Evolutionary conservation across 2,329 filamentous ascomycete species (phyloP).

Genomic region (Pyrenochaeta sp.): DNA sequence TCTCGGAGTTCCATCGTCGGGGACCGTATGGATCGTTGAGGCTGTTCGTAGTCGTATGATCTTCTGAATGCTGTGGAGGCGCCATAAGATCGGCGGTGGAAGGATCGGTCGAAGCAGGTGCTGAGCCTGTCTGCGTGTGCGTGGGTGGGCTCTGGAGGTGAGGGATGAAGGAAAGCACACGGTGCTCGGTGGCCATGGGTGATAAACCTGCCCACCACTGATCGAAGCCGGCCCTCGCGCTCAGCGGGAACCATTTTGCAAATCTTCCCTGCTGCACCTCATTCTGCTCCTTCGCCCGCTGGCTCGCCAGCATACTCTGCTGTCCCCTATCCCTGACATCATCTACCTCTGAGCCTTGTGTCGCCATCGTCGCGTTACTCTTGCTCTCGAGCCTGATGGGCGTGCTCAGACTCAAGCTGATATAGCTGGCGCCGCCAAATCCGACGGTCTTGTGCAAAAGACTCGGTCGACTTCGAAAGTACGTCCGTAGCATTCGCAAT

Average conservation of each 20-base stretch:
- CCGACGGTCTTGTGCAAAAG: conserved; percentile 38
- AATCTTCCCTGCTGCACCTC: conserved; percentile 41
- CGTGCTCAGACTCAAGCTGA: conserved; percentile 38
- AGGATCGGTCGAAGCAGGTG: conserved; percentile 54
- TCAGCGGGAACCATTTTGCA: conserved; percentile 75
- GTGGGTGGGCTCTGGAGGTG: conserved; percentile 77
- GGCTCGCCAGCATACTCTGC: conserved; percentile 59
- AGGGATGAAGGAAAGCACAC: conserved; percentile 85
- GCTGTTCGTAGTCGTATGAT: conserved; percentile 56
- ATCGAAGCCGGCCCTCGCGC: conserved; percentile 84
- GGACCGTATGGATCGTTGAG: conserved; percentile 81
- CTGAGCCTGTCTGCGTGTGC: conserved; percentile 70
- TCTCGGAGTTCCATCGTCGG: conserved; percentile 82
- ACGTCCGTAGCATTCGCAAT: conserved; percentile 47
- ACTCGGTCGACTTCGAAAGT: conserved; percentile 32
- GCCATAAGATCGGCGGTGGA: conserved; percentile 52
- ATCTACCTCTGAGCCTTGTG: conserved; percentile 20
- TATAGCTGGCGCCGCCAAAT: conserved; percentile 44
- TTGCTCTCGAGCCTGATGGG: conserved; percentile 39
- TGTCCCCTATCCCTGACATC: conserved; percentile 45
- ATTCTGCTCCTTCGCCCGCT: conserved; percentile 53
- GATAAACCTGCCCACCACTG: conserved; percentile 84
- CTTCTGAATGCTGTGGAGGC: conserved; percentile 48
- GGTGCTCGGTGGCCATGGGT: conserved; percentile 83
- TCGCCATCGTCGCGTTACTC: conserved; percentile 41